Evolutionary conservation across 1,284 basidiomycete species (phyloP).

Genomic region (Melampsora larici-populina): DNA sequence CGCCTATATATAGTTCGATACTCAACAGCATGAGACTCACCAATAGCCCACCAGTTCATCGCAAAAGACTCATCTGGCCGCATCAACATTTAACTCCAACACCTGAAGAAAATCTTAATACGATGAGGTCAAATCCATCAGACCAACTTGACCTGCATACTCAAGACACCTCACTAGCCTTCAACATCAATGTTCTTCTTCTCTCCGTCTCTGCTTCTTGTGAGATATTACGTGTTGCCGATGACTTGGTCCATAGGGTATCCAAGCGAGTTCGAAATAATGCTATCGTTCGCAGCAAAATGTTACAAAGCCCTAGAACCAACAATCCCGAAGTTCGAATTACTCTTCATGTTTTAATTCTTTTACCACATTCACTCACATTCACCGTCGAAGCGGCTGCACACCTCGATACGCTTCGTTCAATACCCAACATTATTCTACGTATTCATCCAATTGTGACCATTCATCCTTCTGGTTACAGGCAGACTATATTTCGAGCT

Average conservation of each 20-base stretch:
- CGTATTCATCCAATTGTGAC: slow-evolving; percentile 1
- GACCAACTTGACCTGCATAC: background rate
- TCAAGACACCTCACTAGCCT: background rate
- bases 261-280: slow-evolving; percentile 4
- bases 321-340: slow-evolving; percentile 1
- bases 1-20: too few species aligned
- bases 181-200: background rate
- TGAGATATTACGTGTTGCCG: background rate
- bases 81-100: too few species aligned
- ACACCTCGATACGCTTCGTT: background rate
- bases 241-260: background rate
- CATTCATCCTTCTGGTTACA: slow-evolving; percentile 1
- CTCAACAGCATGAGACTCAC: too few species aligned
- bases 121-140: too few species aligned
- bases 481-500: background rate
- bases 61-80: too few species aligned
- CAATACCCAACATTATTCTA: background rate
- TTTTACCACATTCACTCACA: background rate
- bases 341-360: background rate
- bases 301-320: background rate
- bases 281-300: background rate
- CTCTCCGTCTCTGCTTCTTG: slow-evolving; percentile 2
- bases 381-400: background rate
- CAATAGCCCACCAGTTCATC: too few species aligned
- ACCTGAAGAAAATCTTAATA: too few species aligned